Base-by-base conservation (phyloP, 2,329 filamentous ascomycete genomes). In the Daldinia sp. region DNA sequence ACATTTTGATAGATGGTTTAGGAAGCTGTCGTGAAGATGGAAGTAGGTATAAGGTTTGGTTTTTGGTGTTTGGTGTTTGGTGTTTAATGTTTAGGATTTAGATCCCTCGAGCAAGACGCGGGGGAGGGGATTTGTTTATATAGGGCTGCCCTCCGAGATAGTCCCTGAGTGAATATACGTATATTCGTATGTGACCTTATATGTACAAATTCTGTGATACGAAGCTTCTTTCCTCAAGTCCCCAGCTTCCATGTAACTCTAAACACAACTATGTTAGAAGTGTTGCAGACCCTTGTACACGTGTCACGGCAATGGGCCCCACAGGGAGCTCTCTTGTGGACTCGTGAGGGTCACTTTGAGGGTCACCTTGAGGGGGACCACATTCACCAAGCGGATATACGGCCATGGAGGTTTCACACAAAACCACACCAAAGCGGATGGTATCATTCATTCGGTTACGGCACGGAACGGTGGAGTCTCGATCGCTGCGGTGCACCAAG, bases 1-100 rank as follows among this genome's bases (percentile, higher is more conserved):
- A 82, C 83, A 84, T 84, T 44, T 15, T 75, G 67, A 20, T 28
- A 39, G 20, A 18, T 57, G 3, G 13, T 57, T 63, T 15, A 26
- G 13, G 18, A 37, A 9, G 51, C 37, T 15, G n/a, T 13, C n/a
- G 13, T 37, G 20, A 35, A 23, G 33, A n/a, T 37, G 51, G 12
- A 54, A 23, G 51, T 54, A 7, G 33, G 18, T 37, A 15, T 23
- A 18, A 35, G 23, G 33, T 3, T 37, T 54, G 51, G 33, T 35
- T 18, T 35, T 37, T 35, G 12, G 50, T 20, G 9, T 33, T 35
- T 9, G 33, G 33, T 15, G 33, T 3, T 37, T 54, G 51, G 18
- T 35, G 33, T 35, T 37, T 35, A 20, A 30, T 20, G 10, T 35
- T 35, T 9, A 10, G 33, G 1, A 23, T 7, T 54, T 20, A 10